Base-by-base conservation (phyloP, 2,329 filamentous ascomycete species). In the Geosmithia flava region DNA sequence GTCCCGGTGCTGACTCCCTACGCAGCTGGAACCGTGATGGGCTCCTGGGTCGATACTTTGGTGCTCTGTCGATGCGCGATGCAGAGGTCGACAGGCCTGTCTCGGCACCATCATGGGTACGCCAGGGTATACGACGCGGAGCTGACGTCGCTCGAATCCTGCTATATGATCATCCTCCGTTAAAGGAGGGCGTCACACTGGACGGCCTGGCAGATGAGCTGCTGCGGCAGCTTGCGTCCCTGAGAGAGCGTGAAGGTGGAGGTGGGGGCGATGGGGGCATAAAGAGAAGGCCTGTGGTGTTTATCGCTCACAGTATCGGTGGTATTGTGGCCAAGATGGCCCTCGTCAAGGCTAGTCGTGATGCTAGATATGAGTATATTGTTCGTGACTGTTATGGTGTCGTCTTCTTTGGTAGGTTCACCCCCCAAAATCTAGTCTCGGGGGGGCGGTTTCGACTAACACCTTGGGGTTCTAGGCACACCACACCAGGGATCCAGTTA, bases 401-500 rank as follows among this genome's bases (percentile, higher is more conserved):
- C 44, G 75, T 75, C 0, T 82, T 82, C 53, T 75, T 80, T 56
- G 70, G 76, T 78, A 52, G 63, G 68, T 51, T 65, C 30, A 3
- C 10, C n/a, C n/a, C n/a, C n/a, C n/a, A n/a, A n/a, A n/a, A n/a
- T n/a, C n/a, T n/a, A n/a, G n/a, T n/a, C n/a, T n/a, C n/a, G n/a
- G n/a, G n/a, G n/a, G n/a, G n/a, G n/a, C n/a, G n/a, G n/a, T n/a
- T n/a, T n/a, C 23, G 8, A 30, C 27, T 20, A 42, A 44, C 13
- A 17, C 20, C 41, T 20, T 8, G 3, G 4, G 3, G 27, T 16
- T 30, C n/a, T 48, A 77, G 74, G 69, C 17, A 78, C 78, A 1
- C 79, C 79, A 0, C 79, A 83, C 53, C 76, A 76, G 17, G 79
- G 79, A 2, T 81, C 78, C 0, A 81, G 73, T 42, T 81, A 81